Conservation (phyloP, 305 asterid genomes). For the Lippia alba region DNA sequence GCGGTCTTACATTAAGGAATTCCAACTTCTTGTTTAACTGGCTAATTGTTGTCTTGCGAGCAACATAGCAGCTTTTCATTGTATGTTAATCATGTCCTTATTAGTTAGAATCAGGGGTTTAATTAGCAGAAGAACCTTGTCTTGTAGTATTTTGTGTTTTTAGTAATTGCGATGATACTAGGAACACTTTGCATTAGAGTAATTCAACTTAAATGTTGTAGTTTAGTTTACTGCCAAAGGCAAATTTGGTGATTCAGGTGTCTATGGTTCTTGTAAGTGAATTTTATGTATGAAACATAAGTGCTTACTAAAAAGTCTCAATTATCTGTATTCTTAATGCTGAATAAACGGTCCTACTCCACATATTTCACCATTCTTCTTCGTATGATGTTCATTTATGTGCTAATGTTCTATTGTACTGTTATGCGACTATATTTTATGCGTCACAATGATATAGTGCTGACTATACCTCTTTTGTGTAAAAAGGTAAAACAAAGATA, state of each 20-base stretch:
- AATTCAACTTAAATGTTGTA: neutral
- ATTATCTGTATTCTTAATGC: neutral
- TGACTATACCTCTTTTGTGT: constrained; percentile 1
- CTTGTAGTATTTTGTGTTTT: constrained; percentile 19
- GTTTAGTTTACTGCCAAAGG: no score
- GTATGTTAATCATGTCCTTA: constrained; percentile 7
- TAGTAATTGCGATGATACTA: constrained; percentile 9
- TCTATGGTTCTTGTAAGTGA: constrained; percentile 3
- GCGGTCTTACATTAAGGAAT: constrained; percentile 10
- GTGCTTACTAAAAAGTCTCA: neutral
- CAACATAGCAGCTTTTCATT: constrained; percentile 19
- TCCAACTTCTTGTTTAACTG: constrained; percentile 18
- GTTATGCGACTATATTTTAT: constrained; percentile 10
- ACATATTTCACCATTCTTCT: constrained; percentile 11
- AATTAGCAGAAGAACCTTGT: constrained; percentile 22
- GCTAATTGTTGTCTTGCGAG: neutral
- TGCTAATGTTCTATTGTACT: constrained; percentile 17
- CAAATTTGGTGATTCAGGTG: no score
- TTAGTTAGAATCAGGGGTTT: constrained; percentile 17
- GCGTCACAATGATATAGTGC: neutral
- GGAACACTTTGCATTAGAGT: constrained; percentile 24
- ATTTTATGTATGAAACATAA: constrained; percentile 24
- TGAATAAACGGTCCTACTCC: constrained; percentile 7
- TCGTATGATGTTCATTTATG: constrained; percentile 3
- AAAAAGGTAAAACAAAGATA: neutral